phyloP scores from a whole-genome alignment of 306 rosid genomes.

The Inga oerstediana region DNA sequence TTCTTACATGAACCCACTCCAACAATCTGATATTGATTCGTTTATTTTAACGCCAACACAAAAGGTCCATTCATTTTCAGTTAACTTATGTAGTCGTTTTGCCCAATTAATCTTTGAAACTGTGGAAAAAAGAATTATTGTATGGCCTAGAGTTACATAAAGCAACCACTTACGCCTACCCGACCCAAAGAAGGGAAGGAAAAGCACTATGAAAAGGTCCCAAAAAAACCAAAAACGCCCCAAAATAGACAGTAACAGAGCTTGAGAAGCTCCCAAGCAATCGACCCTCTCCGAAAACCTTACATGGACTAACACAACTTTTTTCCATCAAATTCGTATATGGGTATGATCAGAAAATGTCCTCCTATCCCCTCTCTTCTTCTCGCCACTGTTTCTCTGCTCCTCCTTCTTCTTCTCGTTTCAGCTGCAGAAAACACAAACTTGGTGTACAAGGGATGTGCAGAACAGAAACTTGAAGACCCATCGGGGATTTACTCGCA shows the following conservation, averaged over 20 bases:
- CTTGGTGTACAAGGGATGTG: constrained; percentile 72
- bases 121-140: not conserved
- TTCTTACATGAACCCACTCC: not conserved
- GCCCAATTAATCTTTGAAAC: not conserved
- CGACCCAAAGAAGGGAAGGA: not conserved
- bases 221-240: not conserved
- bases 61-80: constrained; percentile 1
- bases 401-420: not conserved
- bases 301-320: not conserved
- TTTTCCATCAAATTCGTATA: constrained; percentile 21
- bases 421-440: constrained; percentile 44
- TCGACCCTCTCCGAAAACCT: not conserved
- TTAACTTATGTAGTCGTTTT: not conserved
- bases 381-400: constrained; percentile 3
- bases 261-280: not conserved
- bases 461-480: constrained; percentile 59
- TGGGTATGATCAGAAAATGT: constrained; percentile 37
- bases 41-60: not conserved
- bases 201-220: not conserved
- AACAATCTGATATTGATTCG: not conserved
- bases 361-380: constrained; percentile 14
- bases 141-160: not conserved
- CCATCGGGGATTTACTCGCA: constrained; percentile 47
- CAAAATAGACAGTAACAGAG: not conserved
- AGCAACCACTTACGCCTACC: not conserved